Base-by-base conservation (phyloP, 2,329 filamentous ascomycete species). In the Coleophoma crateriformis region DNA sequence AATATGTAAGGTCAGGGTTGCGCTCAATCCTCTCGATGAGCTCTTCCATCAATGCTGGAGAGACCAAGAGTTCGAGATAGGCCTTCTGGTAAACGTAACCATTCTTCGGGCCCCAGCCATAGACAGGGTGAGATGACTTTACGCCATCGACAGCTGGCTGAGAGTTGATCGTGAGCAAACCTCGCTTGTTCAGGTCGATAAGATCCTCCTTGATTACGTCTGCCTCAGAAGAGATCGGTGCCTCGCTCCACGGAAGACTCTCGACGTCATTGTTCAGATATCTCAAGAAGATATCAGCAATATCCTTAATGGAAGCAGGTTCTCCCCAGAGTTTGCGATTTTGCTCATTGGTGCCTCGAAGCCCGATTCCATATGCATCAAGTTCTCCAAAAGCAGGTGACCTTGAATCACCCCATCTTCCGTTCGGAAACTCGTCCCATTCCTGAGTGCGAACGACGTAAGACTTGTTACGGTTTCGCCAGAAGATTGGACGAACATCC, bases 361-460 rank as follows among this genome's bases (percentile, higher is more conserved):
- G 72, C 41, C 91, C 90, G 61, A 97, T 90, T 40, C 91, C 92
- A 64, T 99, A 97, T 8, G 90, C 85, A 69, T 97, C 92, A 47
- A 97, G 75, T 69, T 96, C 90, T 62, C 94, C 94, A 64, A 96
- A 99, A 46, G 94, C 94, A 53, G 94, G 94, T 51, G 92, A 97
- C 56, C 94, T 82, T 47, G 91, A 92, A 69, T 99, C 94, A 70
- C 94, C 95, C 94, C 94, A 99, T 68, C 94, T 87, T 43, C 94
- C 94, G 75, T 99, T 99, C 49, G 94, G 94, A 62, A 96, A 99
- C 68, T 99, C 94, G 62, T 99, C 94, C 94, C 94, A 99, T 60
- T 96, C 92, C 66, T 96, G 91, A 1, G 94, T 99, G 49, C 94
- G 89, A 49, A 90, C 84, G 49, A 99, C 85, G 62, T 99, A 99